Evolutionary conservation across 2,329 filamentous ascomycete species (phyloP), one percentile per base, ranked within the genome.

Genomic region (Scedosporium minutisporum): DNA sequence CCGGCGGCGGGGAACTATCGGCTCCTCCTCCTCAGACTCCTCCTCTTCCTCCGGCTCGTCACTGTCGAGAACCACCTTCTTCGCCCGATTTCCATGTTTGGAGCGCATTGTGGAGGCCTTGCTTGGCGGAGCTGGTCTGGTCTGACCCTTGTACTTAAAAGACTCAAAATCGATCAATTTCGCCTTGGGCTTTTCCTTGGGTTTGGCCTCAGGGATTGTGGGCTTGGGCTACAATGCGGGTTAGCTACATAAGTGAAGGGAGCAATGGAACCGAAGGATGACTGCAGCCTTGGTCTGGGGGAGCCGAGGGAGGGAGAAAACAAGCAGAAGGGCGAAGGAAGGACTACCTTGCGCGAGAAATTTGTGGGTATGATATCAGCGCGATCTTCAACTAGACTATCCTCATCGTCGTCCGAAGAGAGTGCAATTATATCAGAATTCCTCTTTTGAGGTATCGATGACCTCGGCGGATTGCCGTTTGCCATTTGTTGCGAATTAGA

Each of bases 321-420:
- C n/a, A 44, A 18, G 18, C 6, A n/a, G 21, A 51, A 16, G 14
- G 53, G 61, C n/a, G 14, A 33, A 42, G 23, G 38, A 6, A 6
- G 27, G 16, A 25, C 58, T 60, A 63, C 62, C 58, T 44, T 46
- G n/a, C 44, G 53, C 14, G 29, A 57, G 67, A 83, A 83, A 16
- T 75, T 75, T 33, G 88, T 87, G 0, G 86, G 88, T 14, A 81
- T 84, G 21, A 85, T 87, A 46, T 86, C 86, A 51, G 81, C 81
- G 58, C 86, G 82, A 2, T 79, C 78, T 2, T 83, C 82, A 33
- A 41, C 33, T 4, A 55, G 16, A 3, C 83, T 81, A 60, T 82
- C 79, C 60, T 85, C 82, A 5, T 80, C 83, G 55, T 82, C 81
- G 63, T 83, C 80, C 2, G 79, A 73, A 63, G 81, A 77, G 16